These are phyloP conservation scores for Ceratobasidium sp. DNA, from an alignment of 1,284 basidiomycete species.

Conservation along the genomic window DNA sequence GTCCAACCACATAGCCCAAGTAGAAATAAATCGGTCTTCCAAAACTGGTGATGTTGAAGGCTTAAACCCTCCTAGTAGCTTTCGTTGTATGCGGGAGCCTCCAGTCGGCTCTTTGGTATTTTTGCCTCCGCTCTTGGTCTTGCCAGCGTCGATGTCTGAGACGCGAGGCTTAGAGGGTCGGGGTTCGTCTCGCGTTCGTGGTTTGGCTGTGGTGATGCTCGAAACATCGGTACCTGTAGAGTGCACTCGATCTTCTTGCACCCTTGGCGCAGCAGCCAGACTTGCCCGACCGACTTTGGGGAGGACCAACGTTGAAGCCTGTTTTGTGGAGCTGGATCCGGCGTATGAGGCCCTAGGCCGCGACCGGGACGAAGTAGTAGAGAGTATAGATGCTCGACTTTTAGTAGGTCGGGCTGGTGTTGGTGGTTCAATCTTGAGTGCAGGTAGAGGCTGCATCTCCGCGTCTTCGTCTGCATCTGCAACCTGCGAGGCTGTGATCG, in stretches of 20 bases:
- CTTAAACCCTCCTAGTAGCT: slow-evolving; percentile 24
- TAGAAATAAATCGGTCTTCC: background rate
- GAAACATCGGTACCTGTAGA: background rate
- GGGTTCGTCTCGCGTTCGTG: background rate
- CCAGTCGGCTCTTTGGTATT: background rate
- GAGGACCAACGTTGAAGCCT: background rate
- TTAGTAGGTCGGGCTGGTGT: slow-evolving; percentile 10
- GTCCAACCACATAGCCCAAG: slow-evolving; percentile 36
- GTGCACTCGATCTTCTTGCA: background rate
- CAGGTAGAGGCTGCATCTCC: background rate
- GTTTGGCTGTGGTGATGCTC: background rate
- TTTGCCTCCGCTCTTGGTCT: background rate
- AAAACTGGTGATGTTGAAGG: slow-evolving; percentile 10
- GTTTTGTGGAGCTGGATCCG: background rate
- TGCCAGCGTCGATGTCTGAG: background rate
- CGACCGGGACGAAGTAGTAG: background rate
- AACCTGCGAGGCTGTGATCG: slow-evolving; percentile 31
- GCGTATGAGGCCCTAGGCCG: background rate
- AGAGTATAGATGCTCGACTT: slow-evolving; percentile 1
- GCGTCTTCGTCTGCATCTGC: slow-evolving; percentile 35
- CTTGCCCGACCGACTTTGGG: background rate
- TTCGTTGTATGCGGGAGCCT: background rate
- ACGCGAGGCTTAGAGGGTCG: background rate
- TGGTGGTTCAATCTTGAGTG: slow-evolving; percentile 14
- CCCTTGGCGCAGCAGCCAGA: background rate